Evolutionary conservation across 208 protist genomes (phyloP).

Genomic region (Trichomonas tenax): DNA sequence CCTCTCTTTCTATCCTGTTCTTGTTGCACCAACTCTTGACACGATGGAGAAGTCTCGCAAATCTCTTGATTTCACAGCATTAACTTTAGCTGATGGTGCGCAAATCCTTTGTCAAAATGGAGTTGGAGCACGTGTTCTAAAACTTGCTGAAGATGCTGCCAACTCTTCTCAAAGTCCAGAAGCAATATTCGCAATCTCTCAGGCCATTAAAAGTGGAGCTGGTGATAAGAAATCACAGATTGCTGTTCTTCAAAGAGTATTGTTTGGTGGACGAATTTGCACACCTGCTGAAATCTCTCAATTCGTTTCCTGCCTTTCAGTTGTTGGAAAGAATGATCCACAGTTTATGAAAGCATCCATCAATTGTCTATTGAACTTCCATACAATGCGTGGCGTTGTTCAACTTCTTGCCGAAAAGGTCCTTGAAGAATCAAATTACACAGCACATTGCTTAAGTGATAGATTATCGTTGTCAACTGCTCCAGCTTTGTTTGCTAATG

Average conservation of each 20-base stretch:
- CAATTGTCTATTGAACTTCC: not conserved
- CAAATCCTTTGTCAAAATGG: not conserved
- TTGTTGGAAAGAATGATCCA: not conserved
- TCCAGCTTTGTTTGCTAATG: not conserved
- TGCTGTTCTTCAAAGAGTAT: not conserved
- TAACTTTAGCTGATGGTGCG: not conserved
- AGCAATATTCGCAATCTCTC: not conserved
- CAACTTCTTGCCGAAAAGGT: not conserved
- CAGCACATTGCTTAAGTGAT: not conserved
- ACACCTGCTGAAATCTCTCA: not conserved
- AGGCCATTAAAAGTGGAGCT: not conserved
- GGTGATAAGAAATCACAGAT: not conserved
- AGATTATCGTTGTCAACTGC: not conserved
- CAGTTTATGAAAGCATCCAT: not conserved
- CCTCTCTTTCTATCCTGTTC: not conserved
- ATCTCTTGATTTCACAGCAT: not conserved
- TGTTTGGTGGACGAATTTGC: not conserved
- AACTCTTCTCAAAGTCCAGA: not conserved
- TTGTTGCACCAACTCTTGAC: not conserved
- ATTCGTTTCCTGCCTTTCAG: not conserved
- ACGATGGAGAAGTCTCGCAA: not conserved
- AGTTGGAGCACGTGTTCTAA: not conserved
- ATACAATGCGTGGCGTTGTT: not conserved
- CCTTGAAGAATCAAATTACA: not conserved
- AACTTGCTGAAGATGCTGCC: not conserved